Evolutionary conservation across 1,139 yeast species (phyloP), one percentile per base, ranked within the genome.

Genomic region (Debaryomyces robertsiae): DNA sequence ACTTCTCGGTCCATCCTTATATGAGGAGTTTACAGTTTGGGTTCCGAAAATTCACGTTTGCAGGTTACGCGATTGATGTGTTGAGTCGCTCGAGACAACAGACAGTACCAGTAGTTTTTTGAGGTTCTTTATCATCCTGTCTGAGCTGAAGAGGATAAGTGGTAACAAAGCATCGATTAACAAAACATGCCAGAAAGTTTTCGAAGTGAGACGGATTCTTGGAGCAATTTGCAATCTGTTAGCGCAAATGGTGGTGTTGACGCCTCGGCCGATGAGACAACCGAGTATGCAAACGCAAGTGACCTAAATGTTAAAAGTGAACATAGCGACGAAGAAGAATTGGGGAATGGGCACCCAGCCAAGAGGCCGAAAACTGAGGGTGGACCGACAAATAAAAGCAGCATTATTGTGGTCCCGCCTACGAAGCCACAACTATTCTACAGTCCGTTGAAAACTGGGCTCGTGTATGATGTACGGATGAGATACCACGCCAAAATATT

Each of bases 401-500:
- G 64, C 39, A 65, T 67, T 9, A 67, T 75, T 7, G 79, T 79
- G 25, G 84, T 80, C 3, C 84, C 85, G 3, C 67, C 68, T 4
- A 68, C 75, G 7, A 63, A 68, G 32, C 84, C 87, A 0, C 80
- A 78, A 43, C 64, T 82, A 25, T 67, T 75, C 42, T 86, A 88
- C 58, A 75, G 79, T 14, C 89, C 89, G 3, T 67, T 87, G 51
- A 90, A 89, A 60, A 91, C 98, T 0, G 99, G 98, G 0, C 69
- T 94, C 15, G 94, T 95, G 46, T 94, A 94, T 63, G 98, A 94
- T 59, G 97, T 91, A 15, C 76, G 98, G 46, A 93, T 94, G 98
- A 75, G 98, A 47, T 93, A 91, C 62, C 99, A 94, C 59, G 96
- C 97, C 30, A 89, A 90, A 59, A 84, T 93, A 42, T 91, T 87